phyloP scores from a whole-genome alignment of 257 asterid species.

The Solanum tarapatanum region DNA sequence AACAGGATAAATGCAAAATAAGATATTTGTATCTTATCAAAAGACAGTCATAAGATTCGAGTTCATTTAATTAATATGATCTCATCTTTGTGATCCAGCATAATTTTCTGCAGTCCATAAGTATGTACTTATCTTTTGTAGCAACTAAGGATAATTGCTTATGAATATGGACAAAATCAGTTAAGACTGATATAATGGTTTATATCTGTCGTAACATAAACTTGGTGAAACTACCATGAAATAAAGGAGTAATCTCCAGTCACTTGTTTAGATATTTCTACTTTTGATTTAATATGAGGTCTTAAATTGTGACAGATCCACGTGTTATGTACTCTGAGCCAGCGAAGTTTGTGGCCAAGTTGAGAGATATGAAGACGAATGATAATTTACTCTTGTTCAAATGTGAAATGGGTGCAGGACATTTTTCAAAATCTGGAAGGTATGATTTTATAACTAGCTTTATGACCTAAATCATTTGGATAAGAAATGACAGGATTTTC shows the following conservation, averaged over 20 bases:
- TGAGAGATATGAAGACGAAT: slow-evolving; percentile 79
- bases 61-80: background rate
- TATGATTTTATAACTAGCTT: slow-evolving; percentile 8
- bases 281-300: background rate
- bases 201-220: background rate
- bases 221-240: background rate
- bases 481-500: background rate
- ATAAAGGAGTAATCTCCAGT: background rate
- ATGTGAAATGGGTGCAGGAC: slow-evolving; percentile 94
- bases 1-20: background rate
- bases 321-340: slow-evolving; percentile 91
- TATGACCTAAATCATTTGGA: background rate
- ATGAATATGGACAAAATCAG: background rate
- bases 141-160: background rate
- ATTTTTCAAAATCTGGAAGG: slow-evolving; percentile 97
- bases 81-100: background rate
- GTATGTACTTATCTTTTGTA: background rate
- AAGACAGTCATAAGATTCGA: background rate
- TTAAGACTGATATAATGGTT: background rate
- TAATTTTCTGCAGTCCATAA: background rate
- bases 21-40: background rate
- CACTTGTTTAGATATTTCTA: background rate
- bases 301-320: slow-evolving; percentile 40
- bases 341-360: slow-evolving; percentile 85
- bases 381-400: slow-evolving; percentile 62